Evolutionary conservation across 495 filamentous ascomycete species (phyloP), one percentile per base, ranked within the genome.

Genomic region (Usnea hakonensis): DNA sequence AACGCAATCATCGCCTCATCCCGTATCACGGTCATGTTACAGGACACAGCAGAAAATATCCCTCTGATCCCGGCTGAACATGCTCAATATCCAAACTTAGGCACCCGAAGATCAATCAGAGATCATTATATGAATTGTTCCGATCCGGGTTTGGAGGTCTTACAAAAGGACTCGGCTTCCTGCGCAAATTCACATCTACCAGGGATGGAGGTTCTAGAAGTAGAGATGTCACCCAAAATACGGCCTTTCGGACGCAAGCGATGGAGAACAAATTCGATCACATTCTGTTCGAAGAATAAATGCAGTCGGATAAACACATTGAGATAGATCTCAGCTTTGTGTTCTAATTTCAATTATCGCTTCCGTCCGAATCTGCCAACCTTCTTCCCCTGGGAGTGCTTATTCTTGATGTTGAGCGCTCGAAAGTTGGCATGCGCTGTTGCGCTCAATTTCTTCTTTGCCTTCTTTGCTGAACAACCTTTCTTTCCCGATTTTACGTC

Each of bases 341-440:
- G 26, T 36, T 21, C 19, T 37, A 10, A 16, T 56, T 8, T 21
- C 36, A 36, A 35, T 67, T 71, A 81, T 68, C 75, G 73, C 62
- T 75, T 71, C 36, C 68, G 64, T 35, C 80, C 70, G 67, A 80
- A 82, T 43, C 77, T 79, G 21, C 79, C 72, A 7, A 65, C 71
- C 17, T 69, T 69, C 59, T 75, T 71, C 21, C 74, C 78, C 55
- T 76, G 77, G 17, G 73, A 69, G 17, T 73, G 69, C 60, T 72
- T 75, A 68, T 87, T 89, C 68, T 78, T 81, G 66, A 96, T 83
- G 76, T 95, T 95, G 65, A 96, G 72, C 48, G 84, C 81, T 63
- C 88, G 83, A 72, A 90, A 96, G 68, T 96, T 96, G 28, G 88
- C 83, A 75, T 92, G 85, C 3, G 91, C 88, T 54, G 85, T 74